Base-by-base conservation (phyloP, 2,329 filamentous ascomycete genomes). In the Ambrosiella xylebori region DNA sequence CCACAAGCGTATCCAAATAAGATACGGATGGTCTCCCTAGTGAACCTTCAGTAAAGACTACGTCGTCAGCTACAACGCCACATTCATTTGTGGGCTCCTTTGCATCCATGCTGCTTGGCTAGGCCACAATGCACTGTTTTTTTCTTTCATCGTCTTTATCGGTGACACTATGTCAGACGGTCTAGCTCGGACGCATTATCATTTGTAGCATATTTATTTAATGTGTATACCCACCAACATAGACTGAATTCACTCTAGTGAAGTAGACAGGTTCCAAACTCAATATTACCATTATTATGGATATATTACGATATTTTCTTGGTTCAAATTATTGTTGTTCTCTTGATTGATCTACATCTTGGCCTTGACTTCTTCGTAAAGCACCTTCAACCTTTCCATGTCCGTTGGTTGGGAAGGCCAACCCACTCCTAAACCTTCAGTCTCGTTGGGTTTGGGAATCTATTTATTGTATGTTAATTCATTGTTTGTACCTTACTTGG, bases 371-470 rank as follows among this genome's bases (percentile, higher is more conserved):
- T 95, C 86, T 69, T 91, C 88, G 61, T 79, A 76, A 61, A 94
- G 73, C 62, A 79, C 80, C 76, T 90, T 87, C 65, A 98, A 73
- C 68, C 83, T 79, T 1, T 88, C 86, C 85, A 93, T 94, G 65
- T 95, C 84, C 1, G 79, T 78, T 61, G 75, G 70, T 71, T 87
- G 78, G 62, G 82, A 74, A 17, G 90, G 88, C 93, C 93, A 98
- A 39, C 72, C 69, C 64, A 97, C 77, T 3, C 78, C 81, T 56
- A 98, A 74, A 6, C 93, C 93, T 69, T 97, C 86, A 40, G 75
- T 67, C 65, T 83, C 74, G 66, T 88, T 94, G 56, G 93, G 91
- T 76, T 98, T 98, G 40, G 93, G 93, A 62, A 98, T 98, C 85
- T 88, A 63, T 27, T 27, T 27, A 27, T 27, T 27, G 27, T 1